Evolutionary conservation across 108 stramenopile species (phyloP).

Genomic region (Cylindrotheca fusiformis): DNA sequence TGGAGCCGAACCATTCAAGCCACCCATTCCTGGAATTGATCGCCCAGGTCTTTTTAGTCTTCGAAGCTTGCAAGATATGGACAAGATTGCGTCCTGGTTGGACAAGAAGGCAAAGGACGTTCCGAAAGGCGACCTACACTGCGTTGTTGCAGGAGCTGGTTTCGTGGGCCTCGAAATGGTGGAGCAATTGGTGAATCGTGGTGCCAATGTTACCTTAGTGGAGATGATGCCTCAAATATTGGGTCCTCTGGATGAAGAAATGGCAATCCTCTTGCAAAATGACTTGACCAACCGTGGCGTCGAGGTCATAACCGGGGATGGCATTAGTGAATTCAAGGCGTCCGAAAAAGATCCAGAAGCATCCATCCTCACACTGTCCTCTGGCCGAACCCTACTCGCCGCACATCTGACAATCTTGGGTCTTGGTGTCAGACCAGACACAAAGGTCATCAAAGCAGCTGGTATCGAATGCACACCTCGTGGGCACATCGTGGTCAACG

Average conservation of each 20-base stretch:
- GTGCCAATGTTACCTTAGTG: slow-evolving; percentile 56
- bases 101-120: slow-evolving; percentile 24
- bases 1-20: slow-evolving; percentile 64
- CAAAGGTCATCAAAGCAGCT: slow-evolving; percentile 48
- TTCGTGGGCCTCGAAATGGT: slow-evolving; percentile 77
- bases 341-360: slow-evolving; percentile 33
- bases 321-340: slow-evolving; percentile 49
- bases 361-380: slow-evolving; percentile 47
- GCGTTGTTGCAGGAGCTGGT: slow-evolving; percentile 72
- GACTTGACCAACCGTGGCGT: slow-evolving; percentile 49
- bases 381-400: slow-evolving; percentile 50
- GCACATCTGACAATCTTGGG: slow-evolving; percentile 69
- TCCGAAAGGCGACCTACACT: slow-evolving; percentile 36
- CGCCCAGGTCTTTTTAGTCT: slow-evolving; percentile 54
- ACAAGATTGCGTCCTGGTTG: slow-evolving; percentile 52
- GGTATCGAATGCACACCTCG: slow-evolving; percentile 53
- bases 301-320: slow-evolving; percentile 54
- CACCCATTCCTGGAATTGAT: slow-evolving; percentile 68
- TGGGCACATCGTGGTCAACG: slow-evolving; percentile 61
- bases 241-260: slow-evolving; percentile 63
- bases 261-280: slow-evolving; percentile 56
- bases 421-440: slow-evolving; percentile 66
- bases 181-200: slow-evolving; percentile 57
- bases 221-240: slow-evolving; percentile 68
- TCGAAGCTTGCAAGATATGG: slow-evolving; percentile 74